A percentile compares a stretch with the other conserved stretches of the same genome.
These are phyloP conservation scores for Cinnamomum chago DNA, from an alignment of 164 flowering plant species.

Conservation along the genomic window DNA sequence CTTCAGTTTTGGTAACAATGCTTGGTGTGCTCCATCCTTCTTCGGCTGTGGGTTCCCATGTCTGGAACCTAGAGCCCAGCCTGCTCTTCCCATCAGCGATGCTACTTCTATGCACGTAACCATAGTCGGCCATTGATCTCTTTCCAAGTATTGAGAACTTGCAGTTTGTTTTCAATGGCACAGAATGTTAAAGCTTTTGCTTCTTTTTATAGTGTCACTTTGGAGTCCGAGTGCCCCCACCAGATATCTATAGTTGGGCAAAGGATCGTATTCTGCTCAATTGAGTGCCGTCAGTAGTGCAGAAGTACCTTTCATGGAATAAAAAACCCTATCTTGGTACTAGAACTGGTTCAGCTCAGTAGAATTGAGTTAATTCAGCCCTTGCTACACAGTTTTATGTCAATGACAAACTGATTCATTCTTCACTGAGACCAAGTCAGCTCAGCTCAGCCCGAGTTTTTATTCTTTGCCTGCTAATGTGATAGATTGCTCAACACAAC, in stretches of 20 bases:
- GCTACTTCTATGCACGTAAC: constrained; percentile 11
- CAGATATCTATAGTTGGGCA: not conserved
- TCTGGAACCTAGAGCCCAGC: not conserved
- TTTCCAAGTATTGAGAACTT: not conserved
- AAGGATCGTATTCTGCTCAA: constrained; percentile 3
- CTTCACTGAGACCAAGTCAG: not conserved
- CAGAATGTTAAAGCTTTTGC: not conserved
- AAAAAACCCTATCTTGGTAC: not conserved
- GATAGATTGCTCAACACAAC: not conserved
- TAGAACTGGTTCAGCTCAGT: not conserved
- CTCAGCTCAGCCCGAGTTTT: not conserved
- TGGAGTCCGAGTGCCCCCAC: not conserved
- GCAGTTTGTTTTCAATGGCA: not conserved
- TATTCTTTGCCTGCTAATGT: not conserved
- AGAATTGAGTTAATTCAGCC: not conserved
- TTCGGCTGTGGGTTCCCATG: constrained; percentile 10
- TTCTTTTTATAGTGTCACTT: constrained; percentile 7
- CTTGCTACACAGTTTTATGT: not conserved
- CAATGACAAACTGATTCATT: not conserved
- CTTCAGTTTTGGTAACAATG: constrained; percentile 10
- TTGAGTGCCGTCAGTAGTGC: not conserved
- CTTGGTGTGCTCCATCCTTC: constrained; percentile 19
- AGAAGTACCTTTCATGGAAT: not conserved
- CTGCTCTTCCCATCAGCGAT: constrained; percentile 5
- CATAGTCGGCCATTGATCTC: constrained; percentile 16